Evolutionary conservation across 208 protist genomes (phyloP), one percentile per base, ranked within the genome.

Genomic region (Wallacemonas sp.): DNA sequence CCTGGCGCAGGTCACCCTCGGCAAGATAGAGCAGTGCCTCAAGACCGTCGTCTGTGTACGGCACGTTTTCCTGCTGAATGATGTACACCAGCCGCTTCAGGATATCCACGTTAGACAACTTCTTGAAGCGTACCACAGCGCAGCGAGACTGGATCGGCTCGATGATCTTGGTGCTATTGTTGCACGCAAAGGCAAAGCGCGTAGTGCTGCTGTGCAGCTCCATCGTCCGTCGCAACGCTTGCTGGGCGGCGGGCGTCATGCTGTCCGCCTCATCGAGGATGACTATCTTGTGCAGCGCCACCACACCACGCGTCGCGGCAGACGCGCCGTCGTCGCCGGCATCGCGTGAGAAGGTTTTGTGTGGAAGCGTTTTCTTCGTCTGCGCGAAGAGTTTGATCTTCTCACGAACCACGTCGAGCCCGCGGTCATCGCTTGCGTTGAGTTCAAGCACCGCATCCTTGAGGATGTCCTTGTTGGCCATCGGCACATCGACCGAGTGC

Each of bases 221-320:
- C 97, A 99, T 99, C 17, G 97, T 99, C 13, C 98, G 84, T 6
- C 98, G 85, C 52, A 99, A 76, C 6, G 98, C 98, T 71, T 99
- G 98, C 82, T 99, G 98, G 13, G 98, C 98, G 0, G 89, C 96
- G 8, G 83, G 72, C 1, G 98, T 99, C 98, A 99, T 99, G 50
- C 90, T 97, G 80, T 99, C 99, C 6, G 98, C 98, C 86, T 99
- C 99, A 68, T 99, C 99, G 3, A 99, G 85, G 21, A 99, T 94
- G 41, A 99, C 98, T 58, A 99, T 96, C 74, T 99, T 99, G 84
- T 99, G 94, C 0, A 93, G 73, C 63, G 77, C 72, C 8, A 90
- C 72, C 13, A 75, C 48, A 10, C 26, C 22, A 2, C 29, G 52
- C 65, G 60, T 45, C 19, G 44, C 46, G n/a, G 41, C 32, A 12